Evolutionary conservation across 495 filamentous ascomycete genomes (phyloP).

Genomic region (Mytilinidion resinicola): DNA sequence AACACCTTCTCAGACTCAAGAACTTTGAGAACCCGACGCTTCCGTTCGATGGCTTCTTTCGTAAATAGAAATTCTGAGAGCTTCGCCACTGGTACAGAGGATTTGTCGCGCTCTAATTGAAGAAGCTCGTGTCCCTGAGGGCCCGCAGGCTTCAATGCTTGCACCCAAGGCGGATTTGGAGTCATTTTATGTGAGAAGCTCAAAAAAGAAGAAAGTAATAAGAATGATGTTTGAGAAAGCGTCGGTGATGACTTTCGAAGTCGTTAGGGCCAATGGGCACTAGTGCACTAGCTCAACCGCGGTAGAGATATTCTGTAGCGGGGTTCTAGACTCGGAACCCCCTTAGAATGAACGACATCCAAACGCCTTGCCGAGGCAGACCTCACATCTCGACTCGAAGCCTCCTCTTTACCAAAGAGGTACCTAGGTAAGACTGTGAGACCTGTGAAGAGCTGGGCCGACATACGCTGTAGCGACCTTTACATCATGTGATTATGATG

Average conservation of each 20-base stretch:
- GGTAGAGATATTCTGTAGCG: too few relatives aligned
- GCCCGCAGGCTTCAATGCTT: slow-evolving; percentile 53
- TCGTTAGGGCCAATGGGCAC: too few relatives aligned
- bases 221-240: neutral
- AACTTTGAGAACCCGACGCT: slow-evolving; percentile 48
- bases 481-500: too few relatives aligned
- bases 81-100: slow-evolving; percentile 51
- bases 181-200: slow-evolving; percentile 20
- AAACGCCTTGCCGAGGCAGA: too few relatives aligned
- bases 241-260: neutral
- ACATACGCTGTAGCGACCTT: too few relatives aligned
- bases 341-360: too few relatives aligned
- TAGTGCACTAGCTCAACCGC: too few relatives aligned
- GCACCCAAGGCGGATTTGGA: slow-evolving; percentile 57
- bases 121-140: slow-evolving; percentile 59
- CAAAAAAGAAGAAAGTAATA: slow-evolving; percentile 1
- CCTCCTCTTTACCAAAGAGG: too few relatives aligned
- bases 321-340: too few relatives aligned
- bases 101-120: slow-evolving; percentile 52
- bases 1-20: slow-evolving; percentile 57
- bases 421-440: too few relatives aligned
- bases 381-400: too few relatives aligned
- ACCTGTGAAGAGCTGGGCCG: too few relatives aligned
- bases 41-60: slow-evolving; percentile 48
- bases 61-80: slow-evolving; percentile 58